Base-by-base conservation (phyloP, 208 protist genomes). In the Leishmania braziliensis region DNA sequence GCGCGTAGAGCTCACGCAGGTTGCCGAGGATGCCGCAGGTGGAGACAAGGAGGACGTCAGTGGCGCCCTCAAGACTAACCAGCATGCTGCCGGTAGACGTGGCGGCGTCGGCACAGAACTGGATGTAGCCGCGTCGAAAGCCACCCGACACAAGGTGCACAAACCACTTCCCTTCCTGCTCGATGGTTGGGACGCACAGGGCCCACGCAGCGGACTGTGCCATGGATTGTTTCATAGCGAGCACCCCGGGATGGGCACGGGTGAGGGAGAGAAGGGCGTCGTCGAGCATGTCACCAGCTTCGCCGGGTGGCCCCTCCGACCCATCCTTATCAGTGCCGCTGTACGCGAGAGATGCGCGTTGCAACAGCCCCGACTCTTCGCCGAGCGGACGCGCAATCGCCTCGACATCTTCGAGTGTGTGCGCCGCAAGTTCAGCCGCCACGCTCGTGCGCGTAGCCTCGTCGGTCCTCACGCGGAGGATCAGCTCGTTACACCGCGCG, bases 101-200 rank as follows among this genome's bases (percentile, higher is more conserved):
- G 91, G 79, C 72, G 90, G 77, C 33, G 79, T 77, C 71, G 73
- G 70, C 77, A 89, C 89, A 76, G 78, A 97, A 88, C 39, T 85
- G 68, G 23, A 73, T 26, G 77, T 93, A 87, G 72, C 90, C 90
- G 16, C 76, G 46, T 39, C 76, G 62, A 18, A 97, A 80, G 18
- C 88, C 84, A 4, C 48, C 68, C 26, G 84, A 77, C 53, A 96
- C 83, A 33, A 83, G 73, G n/a, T 48, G 43, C 16, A 66, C 81
- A 82, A 97, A 97, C 91, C 92, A 96, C 65, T 88, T 72, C 29
- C 91, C 87, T 78, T 96, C 92, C 9, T 75, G 29, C 46, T 75
- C 75, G 63, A 97, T 92, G 29, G 75, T 63, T n/a, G 79, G 79
- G 73, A 88, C 69, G 48, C 58, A 86, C 69, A 5, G 77, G 56